Evolutionary conservation across 2,329 filamentous ascomycete genomes (phyloP), one percentile per base, ranked within the genome.

Genomic region (Ceratocystis lukuohia): DNA sequence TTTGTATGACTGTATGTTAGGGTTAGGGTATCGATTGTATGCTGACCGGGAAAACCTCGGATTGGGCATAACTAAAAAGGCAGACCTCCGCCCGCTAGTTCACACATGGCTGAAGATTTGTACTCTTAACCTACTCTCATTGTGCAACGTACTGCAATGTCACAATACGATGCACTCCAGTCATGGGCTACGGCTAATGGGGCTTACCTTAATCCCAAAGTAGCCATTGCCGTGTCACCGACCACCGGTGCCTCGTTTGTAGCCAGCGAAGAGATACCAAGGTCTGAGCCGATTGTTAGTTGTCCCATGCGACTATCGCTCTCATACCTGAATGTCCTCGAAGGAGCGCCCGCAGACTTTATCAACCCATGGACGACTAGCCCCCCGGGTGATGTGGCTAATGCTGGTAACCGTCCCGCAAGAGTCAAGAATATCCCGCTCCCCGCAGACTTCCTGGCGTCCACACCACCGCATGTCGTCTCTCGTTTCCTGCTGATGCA

Each of bases 401-500:
- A 5, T 22, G 15, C 28, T n/a, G 17, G 69, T 70, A 46, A 61
- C 17, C 44, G 59, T 1, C 63, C 10, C 66, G 67, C 0, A 61
- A 64, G 10, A 50, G 57, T 65, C 65, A 2, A 70, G 1, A 68
- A 65, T 12, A 66, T 63, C 61, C 69, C 68, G 2, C 82, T 88
- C 61, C 80, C 83, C 0, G 62, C 70, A 0, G 71, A 72, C 1
- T 84, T 88, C 69, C 73, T 87, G 61, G 70, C 77, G 0, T 71
- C 72, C 3, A 74, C 80, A 1, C 80, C 81, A 0, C 80, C 84
- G 0, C 82, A 88, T 70, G 82, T 88, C 66, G 75, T 86, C 62
- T 81, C 84, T 7, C 81, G 86, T 3, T 87, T 90, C 74, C 87
- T 88, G 69, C 78, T 91, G 5, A 79, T 88, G 72, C 83, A 86